phyloP scores from a whole-genome alignment of 768 basidiomycete species.

The Boletellus ananiceps region DNA sequence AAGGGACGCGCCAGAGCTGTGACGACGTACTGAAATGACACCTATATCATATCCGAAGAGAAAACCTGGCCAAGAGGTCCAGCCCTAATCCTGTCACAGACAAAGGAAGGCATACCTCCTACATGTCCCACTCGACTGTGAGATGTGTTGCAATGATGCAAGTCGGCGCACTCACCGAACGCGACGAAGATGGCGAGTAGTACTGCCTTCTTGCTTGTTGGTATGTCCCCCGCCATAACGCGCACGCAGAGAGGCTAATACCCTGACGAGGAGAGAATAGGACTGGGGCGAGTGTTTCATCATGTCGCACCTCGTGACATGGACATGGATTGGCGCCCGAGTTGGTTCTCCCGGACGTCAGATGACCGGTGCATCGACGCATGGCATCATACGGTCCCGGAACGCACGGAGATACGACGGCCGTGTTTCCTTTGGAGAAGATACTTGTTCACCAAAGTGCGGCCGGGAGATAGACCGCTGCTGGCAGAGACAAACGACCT shows the following conservation, averaged over 20 bases:
- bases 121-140: not conserved
- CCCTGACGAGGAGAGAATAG: not conserved
- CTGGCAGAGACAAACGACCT: not conserved
- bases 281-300: not conserved
- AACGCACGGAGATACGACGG: slow-evolving; percentile 1
- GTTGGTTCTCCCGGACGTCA: slow-evolving; percentile 8
- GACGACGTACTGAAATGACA: slow-evolving; percentile 57
- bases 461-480: not conserved
- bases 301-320: slow-evolving; percentile 1
- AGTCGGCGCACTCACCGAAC: slow-evolving; percentile 47
- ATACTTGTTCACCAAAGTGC: not conserved
- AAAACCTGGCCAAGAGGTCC: slow-evolving; percentile 38
- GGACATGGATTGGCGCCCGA: slow-evolving; percentile 2
- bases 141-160: not conserved
- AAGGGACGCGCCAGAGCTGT: not conserved
- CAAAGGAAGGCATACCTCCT: slow-evolving; percentile 18
- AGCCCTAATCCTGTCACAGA: not conserved
- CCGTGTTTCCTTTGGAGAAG: not conserved
- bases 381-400: slow-evolving; percentile 1
- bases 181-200: slow-evolving; percentile 67
- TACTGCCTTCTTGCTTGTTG: slow-evolving; percentile 61
- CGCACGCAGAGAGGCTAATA: not conserved
- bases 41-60: slow-evolving; percentile 76
- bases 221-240: slow-evolving; percentile 39
- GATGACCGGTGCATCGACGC: slow-evolving; percentile 9